phyloP scores from a whole-genome alignment of 2,329 filamentous ascomycete genomes.

The Fonsecaea pedrosoi region DNA sequence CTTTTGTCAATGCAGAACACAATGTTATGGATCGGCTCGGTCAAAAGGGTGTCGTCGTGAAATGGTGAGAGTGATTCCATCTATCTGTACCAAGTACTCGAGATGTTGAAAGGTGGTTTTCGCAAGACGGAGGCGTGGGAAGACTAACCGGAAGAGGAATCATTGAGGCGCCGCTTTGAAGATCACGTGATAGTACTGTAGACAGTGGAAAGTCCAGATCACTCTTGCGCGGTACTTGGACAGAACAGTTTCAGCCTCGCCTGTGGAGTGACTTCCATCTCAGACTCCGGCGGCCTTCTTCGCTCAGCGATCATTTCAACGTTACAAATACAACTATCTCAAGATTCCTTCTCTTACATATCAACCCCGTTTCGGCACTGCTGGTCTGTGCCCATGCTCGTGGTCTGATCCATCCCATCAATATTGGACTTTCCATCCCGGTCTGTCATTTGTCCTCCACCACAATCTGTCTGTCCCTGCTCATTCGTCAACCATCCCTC shows the following conservation, averaged over 20 bases:
- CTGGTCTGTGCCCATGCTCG: not conserved
- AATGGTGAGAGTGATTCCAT: not conserved
- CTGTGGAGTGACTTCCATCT: not conserved
- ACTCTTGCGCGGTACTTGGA: too few relatives aligned
- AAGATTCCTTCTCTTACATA: not conserved
- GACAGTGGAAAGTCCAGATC: too few relatives aligned
- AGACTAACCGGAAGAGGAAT: not conserved
- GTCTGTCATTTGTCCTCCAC: not conserved
- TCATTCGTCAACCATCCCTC: not conserved
- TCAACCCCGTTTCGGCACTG: not conserved
- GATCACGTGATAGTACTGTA: not conserved
- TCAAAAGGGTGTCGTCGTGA: not conserved
- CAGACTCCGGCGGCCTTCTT: not conserved
- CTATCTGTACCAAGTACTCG: not conserved
- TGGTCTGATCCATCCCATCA: not conserved
- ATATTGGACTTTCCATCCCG: not conserved
- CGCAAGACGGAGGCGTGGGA: not conserved
- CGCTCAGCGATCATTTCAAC: not conserved
- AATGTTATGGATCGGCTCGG: not conserved
- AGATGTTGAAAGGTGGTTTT: slow-evolving; percentile 17
- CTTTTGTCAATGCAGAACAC: too few relatives aligned
- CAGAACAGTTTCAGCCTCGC: not conserved
- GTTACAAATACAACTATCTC: not conserved
- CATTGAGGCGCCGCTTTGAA: not conserved
- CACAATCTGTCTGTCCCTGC: not conserved